Percentiles rank a stretch among this genome's conserved stretches.
These are phyloP conservation scores for Batkoa obscura DNA, from an alignment of 371 early-diverging fungal species.

Conservation along the genomic window DNA sequence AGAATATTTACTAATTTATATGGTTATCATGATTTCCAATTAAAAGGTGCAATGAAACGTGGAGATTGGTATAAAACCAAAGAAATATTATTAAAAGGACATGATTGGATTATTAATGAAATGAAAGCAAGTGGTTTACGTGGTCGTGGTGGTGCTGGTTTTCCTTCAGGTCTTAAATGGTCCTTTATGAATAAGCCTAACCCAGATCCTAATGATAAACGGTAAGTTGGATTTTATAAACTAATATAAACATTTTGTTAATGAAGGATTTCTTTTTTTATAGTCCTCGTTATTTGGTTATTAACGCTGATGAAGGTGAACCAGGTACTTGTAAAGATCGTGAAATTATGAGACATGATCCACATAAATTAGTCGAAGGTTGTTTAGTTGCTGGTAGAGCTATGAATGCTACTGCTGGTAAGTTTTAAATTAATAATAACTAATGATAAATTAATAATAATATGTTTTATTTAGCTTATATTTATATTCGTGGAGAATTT, in stretches of 20 bases:
- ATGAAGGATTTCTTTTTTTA: too few species aligned
- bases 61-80: slow-evolving; percentile 99
- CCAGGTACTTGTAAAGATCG: slow-evolving; percentile 98
- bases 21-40: slow-evolving; percentile 69
- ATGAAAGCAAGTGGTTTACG: slow-evolving; percentile 90
- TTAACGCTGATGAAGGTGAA: slow-evolving; percentile 97
- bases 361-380: slow-evolving; percentile 94
- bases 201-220: slow-evolving; percentile 24
- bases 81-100: slow-evolving; percentile 87
- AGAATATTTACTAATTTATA: slow-evolving; percentile 96
- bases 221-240: slow-evolving; percentile 17
- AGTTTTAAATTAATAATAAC: neutral
- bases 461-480: slow-evolving; percentile 50
- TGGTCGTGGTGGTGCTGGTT: slow-evolving; percentile 96
- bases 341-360: slow-evolving; percentile 94
- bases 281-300: slow-evolving; percentile 83
- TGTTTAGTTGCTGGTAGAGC: slow-evolving; percentile 90
- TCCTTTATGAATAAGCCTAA: slow-evolving; percentile 93
- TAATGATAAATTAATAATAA: too few species aligned
- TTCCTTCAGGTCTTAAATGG: slow-evolving; percentile 96
- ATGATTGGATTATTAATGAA: slow-evolving; percentile 93
- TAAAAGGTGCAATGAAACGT: slow-evolving; percentile 77
- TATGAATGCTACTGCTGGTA: slow-evolving; percentile 88
- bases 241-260: neutral
- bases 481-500: slow-evolving; percentile 97